Percentiles rank a stretch among this genome's conserved stretches.
Conservation (phyloP, 176 grass and related monocot genomes). For the Metroxylon sagu region DNA sequence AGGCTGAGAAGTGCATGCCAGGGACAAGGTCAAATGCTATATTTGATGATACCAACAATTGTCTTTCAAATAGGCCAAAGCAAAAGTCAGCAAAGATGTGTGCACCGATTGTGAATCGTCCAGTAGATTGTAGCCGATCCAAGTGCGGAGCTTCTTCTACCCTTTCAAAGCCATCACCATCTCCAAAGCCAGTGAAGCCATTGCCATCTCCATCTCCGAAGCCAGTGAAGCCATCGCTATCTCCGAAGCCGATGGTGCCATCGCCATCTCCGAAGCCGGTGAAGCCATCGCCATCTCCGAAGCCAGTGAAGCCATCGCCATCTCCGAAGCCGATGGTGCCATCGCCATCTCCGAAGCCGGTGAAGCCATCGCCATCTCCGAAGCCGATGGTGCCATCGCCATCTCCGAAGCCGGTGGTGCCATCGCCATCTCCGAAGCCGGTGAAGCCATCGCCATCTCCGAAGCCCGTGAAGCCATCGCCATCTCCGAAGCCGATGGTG, state of each 20-base stretch:
- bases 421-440: neutral
- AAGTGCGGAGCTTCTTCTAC: conserved; percentile 13
- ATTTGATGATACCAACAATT: conserved; percentile 49
- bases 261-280: conserved; percentile 4
- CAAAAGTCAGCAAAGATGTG: conserved; percentile 36
- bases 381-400: neutral
- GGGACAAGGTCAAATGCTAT: neutral
- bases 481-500: neutral
- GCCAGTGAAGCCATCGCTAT: neutral
- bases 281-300: conserved; percentile 8
- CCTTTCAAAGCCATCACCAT: neutral
- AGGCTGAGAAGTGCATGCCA: conserved; percentile 26
- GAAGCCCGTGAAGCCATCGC: neutral
- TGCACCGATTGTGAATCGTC: conserved; percentile 24
- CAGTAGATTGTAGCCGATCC: conserved; percentile 35
- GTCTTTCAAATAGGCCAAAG: conserved; percentile 20
- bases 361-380: neutral
- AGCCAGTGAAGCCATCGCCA: neutral
- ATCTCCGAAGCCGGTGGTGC: neutral
- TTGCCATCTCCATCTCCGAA: neutral
- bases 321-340: neutral
- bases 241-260: neutral
- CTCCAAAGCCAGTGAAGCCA: neutral
- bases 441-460: no score
- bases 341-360: neutral